Evolutionary conservation across 352 stramenopile genomes (phyloP).

Genomic region (Pseudoperonospora humuli): DNA sequence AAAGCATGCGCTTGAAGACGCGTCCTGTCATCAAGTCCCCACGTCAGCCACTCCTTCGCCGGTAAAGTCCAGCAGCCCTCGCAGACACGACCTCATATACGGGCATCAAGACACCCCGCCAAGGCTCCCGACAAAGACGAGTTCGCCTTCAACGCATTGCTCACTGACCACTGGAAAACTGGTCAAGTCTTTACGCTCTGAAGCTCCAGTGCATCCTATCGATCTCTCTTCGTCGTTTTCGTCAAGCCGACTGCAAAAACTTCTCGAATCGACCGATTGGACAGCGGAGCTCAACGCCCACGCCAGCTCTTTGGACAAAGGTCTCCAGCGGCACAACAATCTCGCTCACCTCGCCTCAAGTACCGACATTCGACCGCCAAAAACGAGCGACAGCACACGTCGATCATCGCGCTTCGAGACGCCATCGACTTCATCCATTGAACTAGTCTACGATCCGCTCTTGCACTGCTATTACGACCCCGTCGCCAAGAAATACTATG

Average conservation of each 20-base stretch:
- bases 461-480: slow-evolving; percentile 82
- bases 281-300: slow-evolving; percentile 20
- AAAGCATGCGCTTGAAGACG: no score
- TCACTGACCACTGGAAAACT: no score
- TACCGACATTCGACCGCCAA: background rate
- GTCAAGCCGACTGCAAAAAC: slow-evolving; percentile 34
- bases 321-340: background rate
- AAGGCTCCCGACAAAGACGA: no score
- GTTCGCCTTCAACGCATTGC: no score
- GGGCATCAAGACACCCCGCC: no score
- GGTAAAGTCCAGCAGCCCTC: background rate
- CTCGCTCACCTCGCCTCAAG: background rate
- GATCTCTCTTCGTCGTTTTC: slow-evolving; percentile 29
- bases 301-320: background rate
- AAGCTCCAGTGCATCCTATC: background rate
- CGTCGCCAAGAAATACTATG: slow-evolving; percentile 80
- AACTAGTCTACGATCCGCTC: slow-evolving; percentile 80
- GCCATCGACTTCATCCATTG: slow-evolving; percentile 29
- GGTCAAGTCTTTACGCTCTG: background rate
- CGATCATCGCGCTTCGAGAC: slow-evolving; percentile 2
- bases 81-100: no score
- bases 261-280: slow-evolving; percentile 74
- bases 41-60: background rate
- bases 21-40: background rate
- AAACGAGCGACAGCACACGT: background rate